These are phyloP conservation scores for Coemansia sp. DNA, from an alignment of 192 early-diverging fungal species.

Conservation along the genomic window DNA sequence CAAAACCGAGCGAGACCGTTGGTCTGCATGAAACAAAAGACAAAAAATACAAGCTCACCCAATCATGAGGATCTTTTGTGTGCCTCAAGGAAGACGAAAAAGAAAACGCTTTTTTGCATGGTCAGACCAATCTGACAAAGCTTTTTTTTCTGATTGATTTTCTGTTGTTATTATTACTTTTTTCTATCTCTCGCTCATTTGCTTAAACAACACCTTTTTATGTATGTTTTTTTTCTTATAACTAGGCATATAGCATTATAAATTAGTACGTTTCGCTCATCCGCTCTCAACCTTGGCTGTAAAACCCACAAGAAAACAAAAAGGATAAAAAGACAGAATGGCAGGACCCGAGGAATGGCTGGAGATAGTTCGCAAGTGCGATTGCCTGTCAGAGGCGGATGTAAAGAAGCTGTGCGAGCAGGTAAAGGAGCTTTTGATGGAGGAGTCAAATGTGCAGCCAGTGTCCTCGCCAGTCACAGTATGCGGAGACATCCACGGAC, in stretches of 20 bases:
- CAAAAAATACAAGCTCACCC: too few species aligned
- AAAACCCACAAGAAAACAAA: background rate
- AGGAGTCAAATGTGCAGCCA: constrained; percentile 98
- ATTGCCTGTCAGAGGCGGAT: constrained; percentile 90
- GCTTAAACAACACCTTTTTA: background rate
- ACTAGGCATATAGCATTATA: background rate
- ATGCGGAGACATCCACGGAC: constrained; percentile 98
- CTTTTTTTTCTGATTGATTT: background rate
- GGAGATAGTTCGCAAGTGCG: constrained; percentile 84
- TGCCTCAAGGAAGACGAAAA: too few species aligned
- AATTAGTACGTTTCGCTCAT: background rate
- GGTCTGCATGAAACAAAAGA: too few species aligned
- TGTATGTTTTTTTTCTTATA: background rate
- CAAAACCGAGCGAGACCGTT: too few species aligned
- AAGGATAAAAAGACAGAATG: constrained; percentile 11
- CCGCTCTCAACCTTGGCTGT: background rate
- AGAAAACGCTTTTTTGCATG: too few species aligned
- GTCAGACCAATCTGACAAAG: too few species aligned
- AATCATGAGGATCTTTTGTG: too few species aligned
- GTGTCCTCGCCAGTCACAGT: constrained; percentile 95
- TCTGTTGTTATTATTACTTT: constrained; percentile 2
- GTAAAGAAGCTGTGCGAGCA: constrained; percentile 98
- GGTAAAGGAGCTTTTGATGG: constrained; percentile 96
- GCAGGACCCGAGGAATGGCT: constrained; percentile 96
- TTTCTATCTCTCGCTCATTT: constrained; percentile 1